phyloP scores from a whole-genome alignment of 768 basidiomycete species.

The Hericium alpestre region DNA sequence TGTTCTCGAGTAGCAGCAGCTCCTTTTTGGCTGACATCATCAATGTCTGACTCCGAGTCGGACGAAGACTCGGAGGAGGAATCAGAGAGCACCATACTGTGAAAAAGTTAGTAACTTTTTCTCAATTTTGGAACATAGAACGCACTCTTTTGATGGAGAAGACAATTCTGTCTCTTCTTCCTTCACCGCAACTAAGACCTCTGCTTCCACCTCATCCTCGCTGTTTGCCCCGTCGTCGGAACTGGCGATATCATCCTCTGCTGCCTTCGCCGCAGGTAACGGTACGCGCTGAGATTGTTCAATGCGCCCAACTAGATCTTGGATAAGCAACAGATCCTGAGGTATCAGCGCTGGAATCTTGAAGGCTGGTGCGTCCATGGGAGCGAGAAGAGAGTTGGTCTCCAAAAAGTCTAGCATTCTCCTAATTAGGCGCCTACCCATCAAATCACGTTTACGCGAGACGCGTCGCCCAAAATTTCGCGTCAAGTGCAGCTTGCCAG shows the following conservation, averaged over 20 bases:
- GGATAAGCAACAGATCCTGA: constrained; percentile 69
- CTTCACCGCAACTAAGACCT: constrained; percentile 26
- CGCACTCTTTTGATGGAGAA: not conserved
- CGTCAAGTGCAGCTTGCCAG: not conserved
- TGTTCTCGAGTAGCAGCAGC: not conserved
- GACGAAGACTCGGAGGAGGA: constrained; percentile 27
- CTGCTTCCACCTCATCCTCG: constrained; percentile 67
- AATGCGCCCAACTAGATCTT: constrained; percentile 43
- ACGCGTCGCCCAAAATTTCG: not conserved
- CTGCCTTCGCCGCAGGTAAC: not conserved
- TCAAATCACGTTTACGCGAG: not conserved
- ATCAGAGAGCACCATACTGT: constrained; percentile 12
- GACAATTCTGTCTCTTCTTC: not conserved
- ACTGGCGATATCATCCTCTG: constrained; percentile 43
- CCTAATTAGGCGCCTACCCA: not conserved
- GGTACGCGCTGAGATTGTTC: constrained; percentile 2
- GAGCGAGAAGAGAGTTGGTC: not conserved
- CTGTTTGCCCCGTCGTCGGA: constrained; percentile 42
- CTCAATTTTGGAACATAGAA: not conserved
- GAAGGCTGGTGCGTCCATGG: constrained; percentile 26
- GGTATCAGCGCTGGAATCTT: constrained; percentile 51
- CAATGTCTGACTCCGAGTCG: constrained; percentile 26
- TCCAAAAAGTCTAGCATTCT: not conserved
- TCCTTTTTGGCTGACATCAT: not conserved
- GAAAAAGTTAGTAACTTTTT: not conserved